phyloP scores from a whole-genome alignment of 495 filamentous ascomycete species.

The Hyaloscypha hepaticicola region DNA sequence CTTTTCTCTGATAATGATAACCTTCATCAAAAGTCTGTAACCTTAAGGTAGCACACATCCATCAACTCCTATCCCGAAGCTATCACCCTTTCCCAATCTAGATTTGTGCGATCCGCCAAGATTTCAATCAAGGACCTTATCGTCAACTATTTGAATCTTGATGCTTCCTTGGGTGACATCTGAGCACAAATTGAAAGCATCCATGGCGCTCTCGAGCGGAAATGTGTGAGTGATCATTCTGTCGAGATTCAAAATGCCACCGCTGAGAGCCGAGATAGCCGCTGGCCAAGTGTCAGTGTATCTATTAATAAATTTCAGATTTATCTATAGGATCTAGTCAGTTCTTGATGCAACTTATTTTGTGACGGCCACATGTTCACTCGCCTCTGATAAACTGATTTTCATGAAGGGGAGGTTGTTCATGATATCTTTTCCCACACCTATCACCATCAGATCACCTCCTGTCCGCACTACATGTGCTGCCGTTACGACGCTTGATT shows the following conservation, averaged over 20 bases:
- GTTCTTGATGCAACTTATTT: slow-evolving; percentile 1
- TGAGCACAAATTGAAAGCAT: slow-evolving; percentile 52
- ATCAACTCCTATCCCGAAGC: too few species aligned
- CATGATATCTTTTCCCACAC: slow-evolving; percentile 59
- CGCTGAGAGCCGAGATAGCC: slow-evolving; percentile 47
- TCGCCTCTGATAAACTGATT: slow-evolving; percentile 54
- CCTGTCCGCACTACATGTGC: slow-evolving; percentile 55
- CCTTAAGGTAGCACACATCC: too few species aligned
- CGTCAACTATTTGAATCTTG: slow-evolving; percentile 60
- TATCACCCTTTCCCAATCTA: too few species aligned
- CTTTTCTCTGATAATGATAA: too few species aligned
- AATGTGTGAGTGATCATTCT: slow-evolving; percentile 50
- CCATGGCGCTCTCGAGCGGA: slow-evolving; percentile 53
- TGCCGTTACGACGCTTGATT: slow-evolving; percentile 58
- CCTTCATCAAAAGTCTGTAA: too few species aligned
- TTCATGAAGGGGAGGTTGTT: slow-evolving; percentile 69
- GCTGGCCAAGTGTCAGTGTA: slow-evolving; percentile 63
- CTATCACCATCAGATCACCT: slow-evolving; percentile 61
- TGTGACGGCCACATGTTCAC: slow-evolving; percentile 7
- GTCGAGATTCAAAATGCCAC: slow-evolving; percentile 54
- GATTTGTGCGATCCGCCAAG: too few species aligned
- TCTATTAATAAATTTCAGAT: slow-evolving; percentile 59
- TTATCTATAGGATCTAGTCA: slow-evolving; percentile 42
- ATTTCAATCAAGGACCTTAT: slow-evolving; percentile 23
- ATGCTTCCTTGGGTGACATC: slow-evolving; percentile 52